These are phyloP conservation scores for Acacia confusa DNA, from an alignment of 306 rosid genomes.

Conservation along the genomic window DNA sequence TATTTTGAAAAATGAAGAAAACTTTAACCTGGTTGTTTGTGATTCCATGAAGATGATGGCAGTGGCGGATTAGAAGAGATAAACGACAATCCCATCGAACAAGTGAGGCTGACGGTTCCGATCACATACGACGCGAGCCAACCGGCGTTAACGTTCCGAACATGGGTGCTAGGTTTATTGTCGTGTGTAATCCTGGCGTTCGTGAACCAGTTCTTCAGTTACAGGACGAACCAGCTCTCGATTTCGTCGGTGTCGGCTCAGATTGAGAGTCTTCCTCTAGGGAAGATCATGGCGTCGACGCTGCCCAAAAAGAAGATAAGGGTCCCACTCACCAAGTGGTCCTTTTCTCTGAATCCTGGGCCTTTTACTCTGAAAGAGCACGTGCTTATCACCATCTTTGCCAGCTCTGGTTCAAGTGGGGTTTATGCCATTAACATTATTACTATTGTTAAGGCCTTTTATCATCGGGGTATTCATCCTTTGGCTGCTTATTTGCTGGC, in stretches of 20 bases:
- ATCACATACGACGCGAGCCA: conserved; percentile 62
- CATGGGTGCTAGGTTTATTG: conserved; percentile 72
- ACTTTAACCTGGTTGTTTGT: neutral
- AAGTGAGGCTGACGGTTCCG: conserved; percentile 79
- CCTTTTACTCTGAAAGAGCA: conserved; percentile 84
- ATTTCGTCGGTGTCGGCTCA: conserved; percentile 70
- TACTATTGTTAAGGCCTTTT: conserved; percentile 84
- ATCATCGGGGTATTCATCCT: conserved; percentile 56
- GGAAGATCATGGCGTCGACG: conserved; percentile 82
- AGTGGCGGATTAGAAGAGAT: conserved; percentile 25
- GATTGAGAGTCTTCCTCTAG: conserved; percentile 68
- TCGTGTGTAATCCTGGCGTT: conserved; percentile 74
- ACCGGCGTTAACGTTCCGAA: conserved; percentile 73
- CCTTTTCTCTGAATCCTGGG: conserved; percentile 75
- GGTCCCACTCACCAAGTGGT: conserved; percentile 57
- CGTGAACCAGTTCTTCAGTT: conserved; percentile 71
- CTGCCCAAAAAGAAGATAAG: conserved; percentile 41
- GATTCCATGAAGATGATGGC: conserved; percentile 30
- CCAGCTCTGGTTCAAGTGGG: conserved; percentile 63
- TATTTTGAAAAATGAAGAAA: neutral
- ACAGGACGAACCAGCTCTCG: conserved; percentile 55
- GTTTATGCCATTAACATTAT: conserved; percentile 76
- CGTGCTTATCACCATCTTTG: conserved; percentile 78
- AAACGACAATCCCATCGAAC: conserved; percentile 76
- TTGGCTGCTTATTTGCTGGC: conserved; percentile 67